phyloP scores from a whole-genome alignment of 2,329 filamentous ascomycete species.

The Nakataea oryzae region DNA sequence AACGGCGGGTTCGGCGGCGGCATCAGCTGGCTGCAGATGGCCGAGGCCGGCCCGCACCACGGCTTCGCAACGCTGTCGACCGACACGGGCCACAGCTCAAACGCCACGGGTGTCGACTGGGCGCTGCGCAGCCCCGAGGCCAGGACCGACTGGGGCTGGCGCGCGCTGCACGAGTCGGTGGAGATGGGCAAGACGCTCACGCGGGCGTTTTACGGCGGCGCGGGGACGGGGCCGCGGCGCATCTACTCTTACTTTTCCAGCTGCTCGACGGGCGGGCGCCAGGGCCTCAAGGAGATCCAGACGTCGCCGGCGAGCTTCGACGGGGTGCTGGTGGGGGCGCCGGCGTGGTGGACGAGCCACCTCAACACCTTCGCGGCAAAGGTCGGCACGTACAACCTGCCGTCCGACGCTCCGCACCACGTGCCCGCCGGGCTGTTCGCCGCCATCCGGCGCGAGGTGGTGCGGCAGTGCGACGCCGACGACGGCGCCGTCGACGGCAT shows the following conservation, averaged over 20 bases:
- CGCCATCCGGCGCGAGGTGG: conserved; percentile 29
- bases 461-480: conserved; percentile 34
- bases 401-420: conserved; percentile 29
- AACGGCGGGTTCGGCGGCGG: conserved; percentile 2
- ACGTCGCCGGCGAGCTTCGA: conserved; percentile 46
- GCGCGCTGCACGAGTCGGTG: conserved; percentile 1
- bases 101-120: conserved; percentile 6
- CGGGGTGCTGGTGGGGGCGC: conserved; percentile 39
- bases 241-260: conserved; percentile 43
- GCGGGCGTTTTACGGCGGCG: conserved; percentile 31
- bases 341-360: conserved; percentile 29
- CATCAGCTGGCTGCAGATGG: conserved; percentile 3
- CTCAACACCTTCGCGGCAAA: conserved; percentile 26
- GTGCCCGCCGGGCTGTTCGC: conserved; percentile 31
- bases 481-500: conserved; percentile 37
- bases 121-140: conserved; percentile 1
- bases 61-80: background rate
- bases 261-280: conserved; percentile 49
- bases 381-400: conserved; percentile 35
- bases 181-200: conserved; percentile 34
- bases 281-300: conserved; percentile 45
- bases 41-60: background rate
- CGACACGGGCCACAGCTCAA: conserved; percentile 4
- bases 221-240: conserved; percentile 10
- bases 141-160: conserved; percentile 1